These are phyloP conservation scores for Boletales sp. DNA, from an alignment of 768 basidiomycete genomes.

Conservation along the genomic window DNA sequence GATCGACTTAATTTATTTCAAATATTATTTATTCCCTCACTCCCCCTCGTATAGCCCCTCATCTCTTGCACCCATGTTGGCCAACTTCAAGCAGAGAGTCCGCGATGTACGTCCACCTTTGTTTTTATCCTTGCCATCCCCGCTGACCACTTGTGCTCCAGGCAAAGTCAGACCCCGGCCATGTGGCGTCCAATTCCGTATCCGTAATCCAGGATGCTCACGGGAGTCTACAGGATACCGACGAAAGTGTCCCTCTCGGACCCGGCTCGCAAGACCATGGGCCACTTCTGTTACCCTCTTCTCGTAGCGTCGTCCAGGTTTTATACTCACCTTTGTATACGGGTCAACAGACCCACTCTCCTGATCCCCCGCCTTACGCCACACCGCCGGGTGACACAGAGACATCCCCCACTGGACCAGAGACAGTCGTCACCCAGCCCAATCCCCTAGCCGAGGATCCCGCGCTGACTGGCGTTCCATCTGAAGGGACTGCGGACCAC, in stretches of 20 bases:
- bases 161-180: too few relatives aligned
- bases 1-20: too few relatives aligned
- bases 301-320: constrained; percentile 21
- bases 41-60: neutral
- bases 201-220: constrained; percentile 6
- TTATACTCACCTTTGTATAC: constrained; percentile 25
- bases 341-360: constrained; percentile 1
- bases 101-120: neutral
- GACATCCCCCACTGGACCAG: neutral
- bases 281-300: constrained; percentile 13
- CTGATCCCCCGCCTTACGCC: constrained; percentile 8
- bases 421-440: neutral
- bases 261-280: neutral
- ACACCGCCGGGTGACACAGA: neutral
- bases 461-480: constrained; percentile 16
- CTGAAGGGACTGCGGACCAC: neutral
- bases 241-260: neutral
- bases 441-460: constrained; percentile 14
- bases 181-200: too few relatives aligned
- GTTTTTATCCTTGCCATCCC: too few relatives aligned
- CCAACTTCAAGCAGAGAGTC: constrained; percentile 10
- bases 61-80: constrained; percentile 6
- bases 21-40: too few relatives aligned
- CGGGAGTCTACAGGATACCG: constrained; percentile 3
- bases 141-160: too few relatives aligned